Percentiles rank a stretch among this genome's conserved stretches.
These are phyloP conservation scores for Boletus huronensis DNA, from an alignment of 768 basidiomycete genomes.

Conservation along the genomic window DNA sequence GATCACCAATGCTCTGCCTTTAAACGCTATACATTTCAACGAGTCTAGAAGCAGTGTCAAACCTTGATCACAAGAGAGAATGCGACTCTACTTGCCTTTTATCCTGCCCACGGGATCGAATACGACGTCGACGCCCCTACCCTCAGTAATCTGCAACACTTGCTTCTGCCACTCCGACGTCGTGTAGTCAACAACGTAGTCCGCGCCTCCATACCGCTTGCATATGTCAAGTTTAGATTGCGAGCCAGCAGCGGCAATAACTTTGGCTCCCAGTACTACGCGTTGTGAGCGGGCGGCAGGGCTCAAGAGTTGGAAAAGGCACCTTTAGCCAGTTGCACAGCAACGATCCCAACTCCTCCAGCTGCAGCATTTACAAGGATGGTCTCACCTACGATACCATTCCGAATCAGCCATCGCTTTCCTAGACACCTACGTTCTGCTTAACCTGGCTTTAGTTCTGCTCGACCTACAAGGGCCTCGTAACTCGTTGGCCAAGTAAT, in stretches of 20 bases:
- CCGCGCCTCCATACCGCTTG: constrained; percentile 74
- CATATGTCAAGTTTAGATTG: constrained; percentile 76
- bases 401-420: constrained; percentile 4
- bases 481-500: constrained; percentile 95
- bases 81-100: constrained; percentile 41
- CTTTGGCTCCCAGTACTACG: constrained; percentile 82
- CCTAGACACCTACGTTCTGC: neutral
- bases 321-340: constrained; percentile 94
- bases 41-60: constrained; percentile 47
- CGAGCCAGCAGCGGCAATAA: constrained; percentile 91
- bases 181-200: constrained; percentile 78
- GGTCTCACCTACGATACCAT: constrained; percentile 64
- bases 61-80: neutral
- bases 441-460: constrained; percentile 71
- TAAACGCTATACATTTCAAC: constrained; percentile 92
- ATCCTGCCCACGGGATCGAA: constrained; percentile 87
- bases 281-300: neutral
- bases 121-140: constrained; percentile 82
- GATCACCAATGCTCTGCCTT: constrained; percentile 88
- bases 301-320: neutral
- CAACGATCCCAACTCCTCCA: constrained; percentile 90
- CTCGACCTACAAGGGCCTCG: constrained; percentile 84
- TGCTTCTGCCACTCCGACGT: constrained; percentile 84
- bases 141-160: constrained; percentile 76
- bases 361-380: constrained; percentile 94